Evolutionary conservation across 176 grass and related monocot genomes (phyloP).

Genomic region (Musa schizocarpa): DNA sequence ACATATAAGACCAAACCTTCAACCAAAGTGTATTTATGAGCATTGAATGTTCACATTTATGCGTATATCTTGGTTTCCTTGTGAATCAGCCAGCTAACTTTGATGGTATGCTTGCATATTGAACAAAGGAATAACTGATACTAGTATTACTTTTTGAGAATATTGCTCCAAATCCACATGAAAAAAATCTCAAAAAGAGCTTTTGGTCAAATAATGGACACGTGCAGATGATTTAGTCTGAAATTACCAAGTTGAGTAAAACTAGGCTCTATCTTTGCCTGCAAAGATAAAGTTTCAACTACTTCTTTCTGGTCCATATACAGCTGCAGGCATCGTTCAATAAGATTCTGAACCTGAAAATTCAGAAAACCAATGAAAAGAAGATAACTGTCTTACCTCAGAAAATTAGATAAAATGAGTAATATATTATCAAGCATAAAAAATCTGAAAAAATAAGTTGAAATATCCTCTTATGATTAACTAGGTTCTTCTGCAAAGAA

Average conservation of each 20-base stretch:
- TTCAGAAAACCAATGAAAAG: neutral
- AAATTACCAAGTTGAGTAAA: constrained; percentile 98
- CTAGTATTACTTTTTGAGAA: neutral
- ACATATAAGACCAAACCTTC: neutral
- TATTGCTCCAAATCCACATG: neutral
- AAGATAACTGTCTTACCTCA: too few relatives aligned
- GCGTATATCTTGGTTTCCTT: neutral
- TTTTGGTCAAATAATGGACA: too few relatives aligned
- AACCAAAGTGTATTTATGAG: neutral
- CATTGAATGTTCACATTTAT: neutral
- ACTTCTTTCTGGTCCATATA: constrained; percentile 99
- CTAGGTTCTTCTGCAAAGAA: too few relatives aligned
- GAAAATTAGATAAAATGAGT: too few relatives aligned
- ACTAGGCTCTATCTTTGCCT: constrained; percentile 95
- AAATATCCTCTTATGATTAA: too few relatives aligned
- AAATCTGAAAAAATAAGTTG: too few relatives aligned
- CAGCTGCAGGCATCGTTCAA: constrained; percentile 91
- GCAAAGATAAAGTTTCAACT: constrained; percentile 55
- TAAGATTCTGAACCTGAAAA: constrained; percentile 98
- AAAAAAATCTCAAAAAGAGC: neutral
- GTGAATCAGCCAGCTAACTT: neutral
- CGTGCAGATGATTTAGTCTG: neutral
- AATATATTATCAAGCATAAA: too few relatives aligned
- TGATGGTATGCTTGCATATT: neutral
- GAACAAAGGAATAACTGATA: neutral